Conservation (phyloP, 176 grass and related monocot genomes). For the Oryza officinalis region DNA sequence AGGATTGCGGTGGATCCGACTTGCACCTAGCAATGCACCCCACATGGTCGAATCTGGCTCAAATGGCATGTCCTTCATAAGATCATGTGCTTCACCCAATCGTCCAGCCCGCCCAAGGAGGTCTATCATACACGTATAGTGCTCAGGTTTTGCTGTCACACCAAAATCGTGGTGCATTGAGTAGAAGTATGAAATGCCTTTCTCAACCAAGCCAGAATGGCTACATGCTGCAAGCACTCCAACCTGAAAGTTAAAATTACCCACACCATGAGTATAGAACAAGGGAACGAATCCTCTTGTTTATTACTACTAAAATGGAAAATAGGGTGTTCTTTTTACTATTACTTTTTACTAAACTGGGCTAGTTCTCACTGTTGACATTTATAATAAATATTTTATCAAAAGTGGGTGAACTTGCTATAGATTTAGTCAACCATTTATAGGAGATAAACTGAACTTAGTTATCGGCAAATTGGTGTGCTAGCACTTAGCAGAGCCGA, state of each 20-base stretch:
- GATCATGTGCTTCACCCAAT: slow-evolving; percentile 75
- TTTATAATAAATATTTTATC: background rate
- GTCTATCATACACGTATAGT: slow-evolving; percentile 96
- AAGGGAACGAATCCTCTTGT: background rate
- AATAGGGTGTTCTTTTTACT: background rate
- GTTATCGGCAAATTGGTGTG: background rate
- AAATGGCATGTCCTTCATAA: slow-evolving; percentile 82
- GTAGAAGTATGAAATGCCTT: slow-evolving; percentile 85
- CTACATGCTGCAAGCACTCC: slow-evolving; percentile 87
- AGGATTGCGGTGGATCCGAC: slow-evolving; percentile 86
- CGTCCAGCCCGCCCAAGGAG: slow-evolving; percentile 81
- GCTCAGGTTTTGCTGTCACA: slow-evolving; percentile 74
- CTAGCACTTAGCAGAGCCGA: slow-evolving; percentile 6
- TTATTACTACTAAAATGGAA: background rate
- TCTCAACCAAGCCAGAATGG: slow-evolving; percentile 81
- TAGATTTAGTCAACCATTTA: slow-evolving; percentile 12
- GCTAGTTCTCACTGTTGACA: background rate
- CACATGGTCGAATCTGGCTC: slow-evolving; percentile 88
- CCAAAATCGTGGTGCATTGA: slow-evolving; percentile 70
- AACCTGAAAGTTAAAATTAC: slow-evolving; percentile 58
- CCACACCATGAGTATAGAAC: slow-evolving; percentile 10
- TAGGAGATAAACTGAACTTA: background rate
- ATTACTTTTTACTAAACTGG: background rate
- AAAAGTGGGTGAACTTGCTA: slow-evolving; percentile 14
- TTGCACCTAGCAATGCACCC: slow-evolving; percentile 90